These are phyloP conservation scores for Aspergillus arachidicola DNA, from an alignment of 2,329 filamentous ascomycete species.

Conservation along the genomic window DNA sequence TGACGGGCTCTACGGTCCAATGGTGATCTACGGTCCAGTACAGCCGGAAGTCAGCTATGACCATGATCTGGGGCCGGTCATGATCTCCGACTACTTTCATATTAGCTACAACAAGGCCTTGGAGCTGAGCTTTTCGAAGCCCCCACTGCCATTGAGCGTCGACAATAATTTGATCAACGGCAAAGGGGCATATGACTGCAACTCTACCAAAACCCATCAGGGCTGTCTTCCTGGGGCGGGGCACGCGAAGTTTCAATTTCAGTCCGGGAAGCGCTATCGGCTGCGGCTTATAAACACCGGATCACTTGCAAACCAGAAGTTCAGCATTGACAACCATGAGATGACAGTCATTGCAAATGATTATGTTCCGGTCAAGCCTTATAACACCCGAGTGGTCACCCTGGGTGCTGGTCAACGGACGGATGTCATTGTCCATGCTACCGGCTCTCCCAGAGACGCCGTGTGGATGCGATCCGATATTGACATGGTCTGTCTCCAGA, in stretches of 20 bases:
- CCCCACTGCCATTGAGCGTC: no score
- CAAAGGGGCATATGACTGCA: no score
- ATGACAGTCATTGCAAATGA: slow-evolving; percentile 68
- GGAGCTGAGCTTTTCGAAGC: no score
- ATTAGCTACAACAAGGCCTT: background rate
- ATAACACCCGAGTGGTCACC: slow-evolving; percentile 62
- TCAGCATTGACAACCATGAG: slow-evolving; percentile 60
- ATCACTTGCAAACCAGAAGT: slow-evolving; percentile 31
- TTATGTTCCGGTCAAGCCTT: slow-evolving; percentile 64
- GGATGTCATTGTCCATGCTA: slow-evolving; percentile 34
- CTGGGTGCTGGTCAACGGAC: slow-evolving; percentile 61
- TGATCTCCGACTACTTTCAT: slow-evolving; percentile 38
- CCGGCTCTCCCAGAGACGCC: slow-evolving; percentile 23
- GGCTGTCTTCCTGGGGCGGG: background rate
- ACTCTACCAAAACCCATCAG: background rate
- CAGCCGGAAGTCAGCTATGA: slow-evolving; percentile 20
- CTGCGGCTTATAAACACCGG: slow-evolving; percentile 45
- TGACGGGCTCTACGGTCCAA: no score
- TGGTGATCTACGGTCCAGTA: no score
- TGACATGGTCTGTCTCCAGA: slow-evolving; percentile 7
- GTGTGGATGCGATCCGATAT: slow-evolving; percentile 17
- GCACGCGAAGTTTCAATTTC: slow-evolving; percentile 34
- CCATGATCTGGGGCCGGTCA: slow-evolving; percentile 31
- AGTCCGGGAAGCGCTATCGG: no score
- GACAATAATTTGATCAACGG: no score